Conservation (phyloP, 2,329 filamentous ascomycete species). For the Calonectria fujianensis region DNA sequence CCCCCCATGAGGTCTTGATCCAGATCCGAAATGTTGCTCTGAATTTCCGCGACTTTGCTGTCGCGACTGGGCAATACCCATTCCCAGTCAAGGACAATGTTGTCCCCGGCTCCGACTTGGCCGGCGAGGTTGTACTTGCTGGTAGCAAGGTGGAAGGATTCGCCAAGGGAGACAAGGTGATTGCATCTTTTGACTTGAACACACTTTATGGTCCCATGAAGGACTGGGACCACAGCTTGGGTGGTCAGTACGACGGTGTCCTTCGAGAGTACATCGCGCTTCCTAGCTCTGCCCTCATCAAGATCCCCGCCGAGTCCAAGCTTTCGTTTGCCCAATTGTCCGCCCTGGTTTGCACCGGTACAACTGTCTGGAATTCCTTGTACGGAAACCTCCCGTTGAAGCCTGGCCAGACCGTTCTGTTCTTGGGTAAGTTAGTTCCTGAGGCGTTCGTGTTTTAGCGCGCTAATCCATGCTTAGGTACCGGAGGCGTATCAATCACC, state of each 20-base stretch:
- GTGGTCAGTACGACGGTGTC: slow-evolving; percentile 61
- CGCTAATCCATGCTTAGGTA: slow-evolving; percentile 57
- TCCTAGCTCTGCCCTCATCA: slow-evolving; percentile 62
- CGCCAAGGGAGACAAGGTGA: slow-evolving; percentile 57
- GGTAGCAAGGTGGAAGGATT: slow-evolving; percentile 54
- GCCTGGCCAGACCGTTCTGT: slow-evolving; percentile 62
- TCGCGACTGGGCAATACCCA: slow-evolving; percentile 56
- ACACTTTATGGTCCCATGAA: slow-evolving; percentile 54
- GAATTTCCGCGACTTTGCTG: slow-evolving; percentile 60
- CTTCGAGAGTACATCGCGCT: slow-evolving; percentile 65
- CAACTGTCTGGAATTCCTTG: slow-evolving; percentile 69
- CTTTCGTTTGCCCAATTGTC: slow-evolving; percentile 61
- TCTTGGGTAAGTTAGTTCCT: slow-evolving; percentile 54
- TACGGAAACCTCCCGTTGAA: slow-evolving; percentile 64
- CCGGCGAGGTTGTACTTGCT: slow-evolving; percentile 58
- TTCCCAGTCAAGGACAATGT: slow-evolving; percentile 58
- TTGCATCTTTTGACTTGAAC: slow-evolving; percentile 51
- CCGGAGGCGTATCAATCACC: slow-evolving; percentile 67
- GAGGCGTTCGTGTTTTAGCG: neutral
- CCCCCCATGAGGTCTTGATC: slow-evolving; percentile 56
- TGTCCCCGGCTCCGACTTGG: slow-evolving; percentile 60
- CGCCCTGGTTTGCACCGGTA: slow-evolving; percentile 64
- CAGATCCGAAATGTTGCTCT: slow-evolving; percentile 56
- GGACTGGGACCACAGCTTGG: slow-evolving; percentile 50
- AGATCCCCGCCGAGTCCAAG: slow-evolving; percentile 60